Percentiles rank a stretch among this genome's conserved stretches.
Evolutionary conservation across 2,329 filamentous ascomycete species (phyloP).

Genomic region (Colletotrichum cordylinicola): DNA sequence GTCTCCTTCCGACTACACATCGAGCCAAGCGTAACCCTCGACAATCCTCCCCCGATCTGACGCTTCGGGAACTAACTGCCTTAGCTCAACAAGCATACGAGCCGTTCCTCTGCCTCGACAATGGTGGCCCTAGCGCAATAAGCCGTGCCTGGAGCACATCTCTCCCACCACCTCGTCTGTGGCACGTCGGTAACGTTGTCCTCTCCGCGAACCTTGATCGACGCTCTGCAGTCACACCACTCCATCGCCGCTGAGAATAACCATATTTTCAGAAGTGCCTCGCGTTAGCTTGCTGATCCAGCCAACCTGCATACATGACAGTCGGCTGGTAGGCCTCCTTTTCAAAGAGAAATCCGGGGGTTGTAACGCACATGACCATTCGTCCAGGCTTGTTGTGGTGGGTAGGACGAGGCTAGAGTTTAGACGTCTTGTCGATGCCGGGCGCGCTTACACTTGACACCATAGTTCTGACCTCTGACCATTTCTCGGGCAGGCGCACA

Average conservation of each 20-base stretch:
- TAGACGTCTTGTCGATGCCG: not conserved
- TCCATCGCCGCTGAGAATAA: not conserved
- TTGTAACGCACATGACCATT: not conserved
- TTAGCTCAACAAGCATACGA: not conserved
- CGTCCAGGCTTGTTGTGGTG: not conserved
- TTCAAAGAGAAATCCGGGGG: not conserved
- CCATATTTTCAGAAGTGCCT: not conserved
- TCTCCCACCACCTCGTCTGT: not conserved
- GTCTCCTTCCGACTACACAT: conserved; percentile 17
- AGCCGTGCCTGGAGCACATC: not conserved
- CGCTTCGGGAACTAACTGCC: conserved; percentile 1
- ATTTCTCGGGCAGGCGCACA: not conserved
- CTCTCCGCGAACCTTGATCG: not conserved
- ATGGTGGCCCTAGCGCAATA: not conserved
- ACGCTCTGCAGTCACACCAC: not conserved
- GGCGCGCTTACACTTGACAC: not conserved
- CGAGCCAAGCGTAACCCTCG: conserved; percentile 10
- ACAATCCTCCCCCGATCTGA: conserved; percentile 3
- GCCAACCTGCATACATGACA: not conserved
- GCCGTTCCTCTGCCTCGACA: not conserved
- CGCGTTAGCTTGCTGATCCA: not conserved
- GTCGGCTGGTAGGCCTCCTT: not conserved
- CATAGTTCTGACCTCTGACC: not conserved
- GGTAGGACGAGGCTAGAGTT: not conserved
- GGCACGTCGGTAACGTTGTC: conserved; percentile 4